Conservation (phyloP, 2,329 filamentous ascomycete genomes). For the Rutstroemia sp. region DNA sequence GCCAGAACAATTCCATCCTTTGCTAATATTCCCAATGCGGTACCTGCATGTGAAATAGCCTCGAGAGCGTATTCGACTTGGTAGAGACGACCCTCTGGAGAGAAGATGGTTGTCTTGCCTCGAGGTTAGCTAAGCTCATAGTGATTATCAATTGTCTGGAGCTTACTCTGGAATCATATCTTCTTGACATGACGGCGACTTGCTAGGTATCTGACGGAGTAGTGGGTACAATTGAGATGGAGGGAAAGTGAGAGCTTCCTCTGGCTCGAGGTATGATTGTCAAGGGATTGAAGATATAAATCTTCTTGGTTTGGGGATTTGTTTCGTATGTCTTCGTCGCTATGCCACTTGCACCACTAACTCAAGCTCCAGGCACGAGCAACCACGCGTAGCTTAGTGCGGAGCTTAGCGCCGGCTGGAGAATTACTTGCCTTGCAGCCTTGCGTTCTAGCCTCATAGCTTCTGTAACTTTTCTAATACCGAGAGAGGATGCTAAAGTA, state of each 20-base stretch:
- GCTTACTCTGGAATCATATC: slow-evolving; percentile 93
- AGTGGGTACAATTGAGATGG: background rate
- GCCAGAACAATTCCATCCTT: slow-evolving; percentile 98
- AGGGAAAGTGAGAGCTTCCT: background rate
- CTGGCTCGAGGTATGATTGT: background rate
- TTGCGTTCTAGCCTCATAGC: background rate
- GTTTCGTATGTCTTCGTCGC: slow-evolving; percentile 7
- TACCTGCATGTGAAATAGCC: slow-evolving; percentile 96
- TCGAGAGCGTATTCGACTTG: slow-evolving; percentile 99
- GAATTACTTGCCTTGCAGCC: slow-evolving; percentile 3
- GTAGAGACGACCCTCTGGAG: slow-evolving; percentile 94
- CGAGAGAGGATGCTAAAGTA: no score
- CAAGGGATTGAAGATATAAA: slow-evolving; percentile 1
- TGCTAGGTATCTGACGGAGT: slow-evolving; percentile 1
- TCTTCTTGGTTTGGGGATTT: slow-evolving; percentile 7
- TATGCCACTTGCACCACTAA: slow-evolving; percentile 5
- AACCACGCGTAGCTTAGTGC: slow-evolving; percentile 14
- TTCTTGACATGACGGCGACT: slow-evolving; percentile 67
- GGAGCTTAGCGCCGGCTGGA: slow-evolving; percentile 5
- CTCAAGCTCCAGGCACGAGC: slow-evolving; percentile 24
- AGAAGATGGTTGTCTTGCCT: slow-evolving; percentile 94
- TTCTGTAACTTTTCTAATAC: background rate
- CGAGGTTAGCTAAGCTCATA: slow-evolving; percentile 18
- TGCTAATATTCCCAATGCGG: slow-evolving; percentile 90
- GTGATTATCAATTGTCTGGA: slow-evolving; percentile 11